phyloP scores from a whole-genome alignment of 2,329 filamentous ascomycete species.

The Thielaviopsis ethacetica region DNA sequence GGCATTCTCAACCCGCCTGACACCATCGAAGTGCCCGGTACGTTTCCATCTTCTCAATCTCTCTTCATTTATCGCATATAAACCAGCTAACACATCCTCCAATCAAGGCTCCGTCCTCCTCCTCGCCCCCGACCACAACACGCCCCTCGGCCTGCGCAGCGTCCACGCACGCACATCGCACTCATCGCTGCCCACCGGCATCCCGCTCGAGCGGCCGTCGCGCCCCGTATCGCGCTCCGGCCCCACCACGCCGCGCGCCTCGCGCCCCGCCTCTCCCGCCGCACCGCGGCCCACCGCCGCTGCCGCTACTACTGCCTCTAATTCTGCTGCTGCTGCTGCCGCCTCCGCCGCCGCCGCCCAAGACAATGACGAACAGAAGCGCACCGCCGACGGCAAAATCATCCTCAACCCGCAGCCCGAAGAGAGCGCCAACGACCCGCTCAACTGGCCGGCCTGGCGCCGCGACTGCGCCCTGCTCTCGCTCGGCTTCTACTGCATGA shows the following conservation, averaged over 20 bases:
- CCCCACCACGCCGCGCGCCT: background rate
- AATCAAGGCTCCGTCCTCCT: slow-evolving; percentile 43
- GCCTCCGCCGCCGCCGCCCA: slow-evolving; percentile 13
- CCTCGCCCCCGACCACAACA: slow-evolving; percentile 37
- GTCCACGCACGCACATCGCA: slow-evolving; percentile 40
- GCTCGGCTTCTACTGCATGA: slow-evolving; percentile 80
- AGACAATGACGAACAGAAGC: slow-evolving; percentile 43
- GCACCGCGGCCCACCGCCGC: slow-evolving; percentile 11
- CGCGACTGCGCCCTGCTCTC: slow-evolving; percentile 66
- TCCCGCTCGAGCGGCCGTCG: slow-evolving; percentile 21
- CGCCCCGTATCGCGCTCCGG: slow-evolving; percentile 16
- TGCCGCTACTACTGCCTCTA: slow-evolving; percentile 5
- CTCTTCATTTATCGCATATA: too few relatives aligned
- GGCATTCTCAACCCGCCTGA: slow-evolving; percentile 70
- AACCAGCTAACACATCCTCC: slow-evolving; percentile 2
- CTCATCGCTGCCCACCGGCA: slow-evolving; percentile 36
- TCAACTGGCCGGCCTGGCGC: slow-evolving; percentile 79
- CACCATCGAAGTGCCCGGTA: slow-evolving; percentile 80
- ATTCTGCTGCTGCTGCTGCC: slow-evolving; percentile 1
- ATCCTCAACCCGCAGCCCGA: slow-evolving; percentile 87
- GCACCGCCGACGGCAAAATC: slow-evolving; percentile 63
- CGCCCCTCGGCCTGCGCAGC: slow-evolving; percentile 42
- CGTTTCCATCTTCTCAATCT: slow-evolving; percentile 14
- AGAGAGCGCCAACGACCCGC: slow-evolving; percentile 73
- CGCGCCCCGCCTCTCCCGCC: background rate